Evolutionary conservation across 139 green algal genomes (phyloP), one percentile per base, ranked within the genome.

Genomic region (Deuterostichococcus epilithicus): DNA sequence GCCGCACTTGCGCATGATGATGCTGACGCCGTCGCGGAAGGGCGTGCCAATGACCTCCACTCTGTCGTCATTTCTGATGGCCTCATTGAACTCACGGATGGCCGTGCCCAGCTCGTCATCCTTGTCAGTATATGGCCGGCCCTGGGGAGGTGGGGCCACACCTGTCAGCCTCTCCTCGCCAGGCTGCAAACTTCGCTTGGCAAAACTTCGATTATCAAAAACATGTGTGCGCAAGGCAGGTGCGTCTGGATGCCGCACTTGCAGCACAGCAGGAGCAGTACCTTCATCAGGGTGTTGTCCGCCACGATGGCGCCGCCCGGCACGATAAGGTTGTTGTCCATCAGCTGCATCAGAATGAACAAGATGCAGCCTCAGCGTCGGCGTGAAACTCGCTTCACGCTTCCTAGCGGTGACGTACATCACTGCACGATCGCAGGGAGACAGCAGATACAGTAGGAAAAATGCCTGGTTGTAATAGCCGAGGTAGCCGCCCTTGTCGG

Each of bases 211-310:
- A n/a, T n/a, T n/a, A n/a, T n/a, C n/a, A n/a, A n/a, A n/a, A n/a
- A n/a, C n/a, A n/a, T n/a, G n/a, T n/a, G n/a, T n/a, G n/a, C n/a
- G n/a, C n/a, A 52, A 23, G 8, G 42, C 42, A 52, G 42, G 42
- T 52, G 13, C 42, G 13, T 8, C 8, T 8, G 42, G 42, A 52
- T 52, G 73, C 26, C 52, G 34, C 26, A 69, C n/a, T 32, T 60
- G 28, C n/a, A 66, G 60, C 15, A n/a, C n/a, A n/a, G n/a, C n/a
- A n/a, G n/a, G n/a, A n/a, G n/a, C n/a, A 3, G 28, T 34, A 88
- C 85, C 85, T 89, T 89, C 80, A 89, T 86, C 33, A 89, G 80
- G 20, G 77, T 69, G 67, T 89, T 89, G 76, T 89, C 85, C 28
- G 86, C 85, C 32, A 86, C 78, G 35, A 89, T 70, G 37, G 83